Percentiles rank a stretch among this genome's conserved stretches.
Conservation (phyloP, 73 alveolate species). For the Tetrahymena malaccensis region DNA sequence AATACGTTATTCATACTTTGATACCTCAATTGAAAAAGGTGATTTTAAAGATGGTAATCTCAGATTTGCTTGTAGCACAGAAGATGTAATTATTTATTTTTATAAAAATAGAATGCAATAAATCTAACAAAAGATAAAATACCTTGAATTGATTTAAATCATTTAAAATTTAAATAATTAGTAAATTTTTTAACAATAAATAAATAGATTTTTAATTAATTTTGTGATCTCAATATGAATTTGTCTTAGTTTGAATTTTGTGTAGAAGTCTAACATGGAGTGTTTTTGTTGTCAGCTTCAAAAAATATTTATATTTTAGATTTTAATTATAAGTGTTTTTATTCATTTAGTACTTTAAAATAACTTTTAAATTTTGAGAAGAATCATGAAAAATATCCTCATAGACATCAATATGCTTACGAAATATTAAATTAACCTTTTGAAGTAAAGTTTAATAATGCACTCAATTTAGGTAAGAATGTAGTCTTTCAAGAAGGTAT, state of each 20-base stretch:
- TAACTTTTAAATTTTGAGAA: constrained; percentile 14
- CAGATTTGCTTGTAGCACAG: constrained; percentile 41
- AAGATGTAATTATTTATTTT: not conserved
- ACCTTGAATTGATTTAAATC: no score
- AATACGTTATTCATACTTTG: constrained; percentile 20
- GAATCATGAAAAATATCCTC: constrained; percentile 1
- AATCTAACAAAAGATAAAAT: no score
- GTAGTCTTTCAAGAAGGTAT: constrained; percentile 17
- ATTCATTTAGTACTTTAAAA: constrained; percentile 24
- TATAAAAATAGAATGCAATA: no score
- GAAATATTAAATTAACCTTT: constrained; percentile 34
- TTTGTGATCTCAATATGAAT: constrained; percentile 8
- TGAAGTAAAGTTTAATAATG: constrained; percentile 27
- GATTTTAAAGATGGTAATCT: constrained; percentile 30
- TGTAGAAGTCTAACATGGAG: constrained; percentile 39
- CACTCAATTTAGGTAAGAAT: constrained; percentile 18
- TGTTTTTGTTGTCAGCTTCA: constrained; percentile 25
- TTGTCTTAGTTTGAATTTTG: constrained; percentile 10
- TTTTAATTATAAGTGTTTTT: constrained; percentile 31
- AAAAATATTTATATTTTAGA: constrained; percentile 30
- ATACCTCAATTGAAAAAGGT: not conserved
- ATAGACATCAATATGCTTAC: constrained; percentile 1
- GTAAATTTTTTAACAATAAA: not conserved
- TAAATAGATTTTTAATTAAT: not conserved
- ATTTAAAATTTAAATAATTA: no score